Conservation (phyloP, 345 rosid species). For the Abelmoschus esculentus region DNA sequence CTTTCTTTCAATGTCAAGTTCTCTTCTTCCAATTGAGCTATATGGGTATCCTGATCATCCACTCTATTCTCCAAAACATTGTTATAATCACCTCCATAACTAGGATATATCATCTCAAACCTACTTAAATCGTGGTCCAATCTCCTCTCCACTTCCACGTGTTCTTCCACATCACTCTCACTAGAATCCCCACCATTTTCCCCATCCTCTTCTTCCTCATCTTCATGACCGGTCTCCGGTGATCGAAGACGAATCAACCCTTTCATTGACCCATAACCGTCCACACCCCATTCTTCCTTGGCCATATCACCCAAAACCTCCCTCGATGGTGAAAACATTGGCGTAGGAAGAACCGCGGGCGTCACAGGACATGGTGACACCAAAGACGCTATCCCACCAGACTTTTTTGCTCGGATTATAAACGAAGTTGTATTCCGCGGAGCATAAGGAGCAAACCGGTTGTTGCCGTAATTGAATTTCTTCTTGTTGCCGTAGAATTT, state of each 20-base stretch:
- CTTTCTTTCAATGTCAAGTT: conserved; percentile 85
- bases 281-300: conserved; percentile 96
- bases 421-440: conserved; percentile 88
- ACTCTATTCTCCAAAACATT: conserved; percentile 86
- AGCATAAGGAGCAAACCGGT: conserved; percentile 80
- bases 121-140: conserved; percentile 93
- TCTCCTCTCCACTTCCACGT: conserved; percentile 86
- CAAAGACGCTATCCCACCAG: conserved; percentile 87
- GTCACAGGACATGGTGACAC: conserved; percentile 97
- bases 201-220: conserved; percentile 86
- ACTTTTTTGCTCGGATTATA: conserved; percentile 76
- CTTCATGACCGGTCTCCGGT: conserved; percentile 44
- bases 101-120: conserved; percentile 95
- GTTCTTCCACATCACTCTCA: conserved; percentile 97
- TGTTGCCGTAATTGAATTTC: conserved; percentile 58
- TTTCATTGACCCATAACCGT: conserved; percentile 99
- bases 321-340: conserved; percentile 70
- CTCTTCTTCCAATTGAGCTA: conserved; percentile 89
- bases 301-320: conserved; percentile 96
- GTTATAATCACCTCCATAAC: conserved; percentile 51
- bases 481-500: conserved; percentile 48
- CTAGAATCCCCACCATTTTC: conserved; percentile 86
- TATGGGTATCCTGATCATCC: conserved; percentile 92
- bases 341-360: conserved; percentile 79
- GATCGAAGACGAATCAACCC: conserved; percentile 81